Conservation (phyloP, 768 basidiomycete species). For the Mycena filopes region DNA sequence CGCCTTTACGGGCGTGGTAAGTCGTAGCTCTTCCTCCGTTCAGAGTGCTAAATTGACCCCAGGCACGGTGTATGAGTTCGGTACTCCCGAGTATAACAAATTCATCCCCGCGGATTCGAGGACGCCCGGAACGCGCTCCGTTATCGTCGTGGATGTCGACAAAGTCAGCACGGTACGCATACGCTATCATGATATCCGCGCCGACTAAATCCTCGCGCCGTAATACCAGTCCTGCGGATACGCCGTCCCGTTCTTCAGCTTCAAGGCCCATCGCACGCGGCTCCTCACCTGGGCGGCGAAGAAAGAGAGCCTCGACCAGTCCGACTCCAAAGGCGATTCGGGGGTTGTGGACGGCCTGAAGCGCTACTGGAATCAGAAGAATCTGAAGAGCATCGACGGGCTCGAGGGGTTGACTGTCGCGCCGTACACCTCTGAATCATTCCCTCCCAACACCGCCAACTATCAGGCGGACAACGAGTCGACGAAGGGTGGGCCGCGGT, state of each 20-base stretch:
- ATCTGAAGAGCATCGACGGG: slow-evolving; percentile 65
- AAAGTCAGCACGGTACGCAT: slow-evolving; percentile 60
- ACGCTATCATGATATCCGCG: neutral
- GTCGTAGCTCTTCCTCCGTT: slow-evolving; percentile 45
- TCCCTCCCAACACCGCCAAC: slow-evolving; percentile 1
- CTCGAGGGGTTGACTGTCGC: slow-evolving; percentile 58
- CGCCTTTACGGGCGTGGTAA: slow-evolving; percentile 70
- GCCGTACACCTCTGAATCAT: slow-evolving; percentile 28
- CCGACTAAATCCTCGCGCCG: neutral
- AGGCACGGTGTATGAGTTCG: slow-evolving; percentile 73
- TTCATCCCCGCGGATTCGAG: slow-evolving; percentile 59
- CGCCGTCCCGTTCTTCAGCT: slow-evolving; percentile 69
- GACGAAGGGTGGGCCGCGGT: neutral
- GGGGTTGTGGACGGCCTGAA: slow-evolving; percentile 55
- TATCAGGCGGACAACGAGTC: slow-evolving; percentile 31
- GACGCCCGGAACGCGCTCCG: slow-evolving; percentile 66
- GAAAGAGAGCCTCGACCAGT: slow-evolving; percentile 55
- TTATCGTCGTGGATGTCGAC: slow-evolving; percentile 69
- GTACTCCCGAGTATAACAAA: slow-evolving; percentile 66
- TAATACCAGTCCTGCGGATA: slow-evolving; percentile 72
- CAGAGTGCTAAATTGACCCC: slow-evolving; percentile 29
- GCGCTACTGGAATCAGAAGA: slow-evolving; percentile 65
- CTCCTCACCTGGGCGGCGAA: slow-evolving; percentile 57
- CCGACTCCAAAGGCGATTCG: slow-evolving; percentile 33
- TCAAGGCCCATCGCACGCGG: slow-evolving; percentile 63